These are phyloP conservation scores for Russula sp. DNA, from an alignment of 768 basidiomycete genomes.

Conservation along the genomic window DNA sequence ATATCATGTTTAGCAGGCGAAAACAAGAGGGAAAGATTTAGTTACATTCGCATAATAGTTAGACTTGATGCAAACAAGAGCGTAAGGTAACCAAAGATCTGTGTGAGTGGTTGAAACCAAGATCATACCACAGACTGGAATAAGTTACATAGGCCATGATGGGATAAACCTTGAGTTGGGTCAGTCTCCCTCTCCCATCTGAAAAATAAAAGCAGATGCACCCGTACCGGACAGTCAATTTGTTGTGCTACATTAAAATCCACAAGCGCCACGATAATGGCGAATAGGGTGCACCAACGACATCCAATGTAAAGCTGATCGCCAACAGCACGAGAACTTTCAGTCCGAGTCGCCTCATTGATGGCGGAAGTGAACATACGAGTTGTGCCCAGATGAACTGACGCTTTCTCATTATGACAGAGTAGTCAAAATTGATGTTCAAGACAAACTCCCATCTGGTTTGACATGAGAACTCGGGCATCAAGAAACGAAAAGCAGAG, in stretches of 20 bases:
- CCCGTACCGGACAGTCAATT: background rate
- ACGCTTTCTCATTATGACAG: background rate
- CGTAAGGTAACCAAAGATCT: constrained; percentile 6
- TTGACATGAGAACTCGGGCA: background rate
- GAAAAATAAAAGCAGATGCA: background rate
- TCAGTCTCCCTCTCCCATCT: background rate
- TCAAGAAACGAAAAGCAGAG: background rate
- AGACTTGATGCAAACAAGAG: constrained; percentile 3
- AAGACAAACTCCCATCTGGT: constrained; percentile 8
- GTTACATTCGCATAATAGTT: constrained; percentile 7
- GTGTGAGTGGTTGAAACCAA: background rate
- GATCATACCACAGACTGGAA: background rate
- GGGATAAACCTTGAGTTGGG: background rate
- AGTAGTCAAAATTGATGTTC: constrained; percentile 5
- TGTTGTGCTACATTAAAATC: background rate
- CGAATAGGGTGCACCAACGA: background rate
- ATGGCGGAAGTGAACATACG: background rate
- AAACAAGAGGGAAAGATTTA: background rate
- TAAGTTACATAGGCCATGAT: no score
- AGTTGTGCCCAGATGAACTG: background rate
- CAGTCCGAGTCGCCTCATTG: background rate
- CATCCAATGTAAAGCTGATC: background rate
- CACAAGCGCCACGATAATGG: background rate
- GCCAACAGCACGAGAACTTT: background rate
- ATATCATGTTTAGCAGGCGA: background rate